A percentile compares a stretch with the other conserved stretches of the same genome.
phyloP scores from a whole-genome alignment of 768 basidiomycete genomes.

The Suillus placidus region DNA sequence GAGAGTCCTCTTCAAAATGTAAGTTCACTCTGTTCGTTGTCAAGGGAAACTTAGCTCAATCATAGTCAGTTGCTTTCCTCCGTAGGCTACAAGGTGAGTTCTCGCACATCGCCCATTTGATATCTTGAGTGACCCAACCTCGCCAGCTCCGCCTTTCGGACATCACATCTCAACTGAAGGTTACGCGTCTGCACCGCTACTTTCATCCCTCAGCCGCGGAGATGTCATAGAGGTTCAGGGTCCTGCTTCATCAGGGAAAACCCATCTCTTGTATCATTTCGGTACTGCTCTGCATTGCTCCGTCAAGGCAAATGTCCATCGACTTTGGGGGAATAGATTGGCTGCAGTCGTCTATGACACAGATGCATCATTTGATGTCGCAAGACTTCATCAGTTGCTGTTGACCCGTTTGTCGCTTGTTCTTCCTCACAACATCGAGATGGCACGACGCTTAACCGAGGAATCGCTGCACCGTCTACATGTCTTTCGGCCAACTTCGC shows the following conservation, averaged over 20 bases:
- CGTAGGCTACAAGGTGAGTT: constrained; percentile 42
- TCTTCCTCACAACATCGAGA: constrained; percentile 24
- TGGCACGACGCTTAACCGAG: constrained; percentile 33
- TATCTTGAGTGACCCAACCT: constrained; percentile 6
- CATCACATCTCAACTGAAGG: constrained; percentile 35
- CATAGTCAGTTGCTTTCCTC: constrained; percentile 47
- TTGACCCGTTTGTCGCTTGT: constrained; percentile 43
- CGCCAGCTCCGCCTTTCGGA: constrained; percentile 33
- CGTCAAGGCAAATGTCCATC: constrained; percentile 32
- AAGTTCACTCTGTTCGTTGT: constrained; percentile 17
- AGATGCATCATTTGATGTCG: constrained; percentile 64
- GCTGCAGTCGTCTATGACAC: constrained; percentile 71
- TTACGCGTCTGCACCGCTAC: constrained; percentile 23
- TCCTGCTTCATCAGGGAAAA: constrained; percentile 73
- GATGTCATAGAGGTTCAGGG: constrained; percentile 82
- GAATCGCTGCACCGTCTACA: constrained; percentile 58
- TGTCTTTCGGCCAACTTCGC: constrained; percentile 69
- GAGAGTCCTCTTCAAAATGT: constrained; percentile 40
- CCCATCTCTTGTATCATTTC: constrained; percentile 72
- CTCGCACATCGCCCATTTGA: constrained; percentile 9
- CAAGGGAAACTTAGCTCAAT: constrained; percentile 12
- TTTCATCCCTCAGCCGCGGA: constrained; percentile 46
- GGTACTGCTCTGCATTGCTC: constrained; percentile 61
- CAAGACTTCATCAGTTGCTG: constrained; percentile 57
- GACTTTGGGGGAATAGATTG: constrained; percentile 59